A percentile compares a stretch with the other conserved stretches of the same genome.
Evolutionary conservation across 805 yeast species (phyloP).

Genomic region (Cyberlindnera galapagoensis): DNA sequence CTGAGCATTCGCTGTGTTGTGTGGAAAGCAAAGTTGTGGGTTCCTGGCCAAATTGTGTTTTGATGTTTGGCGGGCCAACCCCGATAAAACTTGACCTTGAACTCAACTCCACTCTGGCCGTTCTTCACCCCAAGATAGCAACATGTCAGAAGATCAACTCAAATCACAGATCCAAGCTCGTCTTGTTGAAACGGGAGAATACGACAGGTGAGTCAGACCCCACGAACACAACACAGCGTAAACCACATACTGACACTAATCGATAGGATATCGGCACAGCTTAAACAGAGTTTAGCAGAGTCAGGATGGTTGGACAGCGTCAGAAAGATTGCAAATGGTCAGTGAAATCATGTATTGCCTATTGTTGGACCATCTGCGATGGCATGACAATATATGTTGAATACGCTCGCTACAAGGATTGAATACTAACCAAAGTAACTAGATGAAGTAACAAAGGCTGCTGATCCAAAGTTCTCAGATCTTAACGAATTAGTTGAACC

Average conservation of each 20-base stretch:
- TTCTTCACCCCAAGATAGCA: too few species aligned
- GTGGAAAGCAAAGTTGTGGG: too few species aligned
- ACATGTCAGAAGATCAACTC: constrained; percentile 24
- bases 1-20: not conserved
- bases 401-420: not conserved
- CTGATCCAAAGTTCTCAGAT: constrained; percentile 44
- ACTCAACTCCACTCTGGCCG: too few species aligned
- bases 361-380: not conserved
- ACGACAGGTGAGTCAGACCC: constrained; percentile 42
- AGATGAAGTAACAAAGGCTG: constrained; percentile 35
- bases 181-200: constrained; percentile 72
- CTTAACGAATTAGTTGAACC: constrained; percentile 51
- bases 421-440: constrained; percentile 2
- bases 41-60: too few species aligned
- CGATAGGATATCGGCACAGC: constrained; percentile 19
- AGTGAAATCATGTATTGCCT: constrained; percentile 5
- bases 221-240: constrained; percentile 14
- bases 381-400: too few species aligned
- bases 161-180: constrained; percentile 63
- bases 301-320: constrained; percentile 86
- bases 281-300: constrained; percentile 60
- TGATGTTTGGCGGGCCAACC: too few species aligned
- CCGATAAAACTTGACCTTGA: too few species aligned
- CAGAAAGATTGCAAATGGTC: constrained; percentile 49
- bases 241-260: not conserved